Conservation (phyloP, 345 rosid genomes). For the Arabis alpina region DNA sequence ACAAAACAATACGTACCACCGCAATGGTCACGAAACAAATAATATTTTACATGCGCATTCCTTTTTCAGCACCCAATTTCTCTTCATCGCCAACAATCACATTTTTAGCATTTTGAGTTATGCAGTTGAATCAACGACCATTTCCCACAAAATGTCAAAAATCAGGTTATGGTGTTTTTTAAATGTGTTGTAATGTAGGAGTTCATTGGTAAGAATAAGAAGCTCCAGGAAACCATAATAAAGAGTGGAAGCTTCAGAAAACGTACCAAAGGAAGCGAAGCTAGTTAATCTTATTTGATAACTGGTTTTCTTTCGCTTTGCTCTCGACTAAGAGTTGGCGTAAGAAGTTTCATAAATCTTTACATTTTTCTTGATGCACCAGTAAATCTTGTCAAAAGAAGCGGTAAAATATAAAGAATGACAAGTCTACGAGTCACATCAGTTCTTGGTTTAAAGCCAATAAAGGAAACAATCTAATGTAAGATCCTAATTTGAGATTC, state of each 20-base stretch:
- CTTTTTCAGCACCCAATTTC: slow-evolving; percentile 68
- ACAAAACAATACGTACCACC: slow-evolving; percentile 52
- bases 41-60: slow-evolving; percentile 70
- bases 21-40: neutral
- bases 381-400: slow-evolving; percentile 88
- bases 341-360: slow-evolving; percentile 68
- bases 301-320: slow-evolving; percentile 58
- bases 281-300: slow-evolving; percentile 47
- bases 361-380: slow-evolving; percentile 76
- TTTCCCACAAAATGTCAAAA: slow-evolving; percentile 90
- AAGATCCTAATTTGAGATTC: slow-evolving; percentile 16
- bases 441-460: slow-evolving; percentile 83
- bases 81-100: slow-evolving; percentile 77
- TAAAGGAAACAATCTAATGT: slow-evolving; percentile 35
- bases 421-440: slow-evolving; percentile 76
- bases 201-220: slow-evolving; percentile 34
- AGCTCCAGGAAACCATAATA: slow-evolving; percentile 24
- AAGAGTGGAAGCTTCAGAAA: slow-evolving; percentile 13
- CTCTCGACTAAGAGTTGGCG: slow-evolving; percentile 76
- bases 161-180: slow-evolving; percentile 82
- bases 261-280: slow-evolving; percentile 95
- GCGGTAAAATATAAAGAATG: slow-evolving; percentile 77
- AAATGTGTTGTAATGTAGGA: slow-evolving; percentile 64
- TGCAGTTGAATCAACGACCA: slow-evolving; percentile 82
- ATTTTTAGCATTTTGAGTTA: slow-evolving; percentile 91